Percentiles rank a stretch among this genome's conserved stretches.
Conservation (phyloP, 352 stramenopile species). For the Globisporangium takayamanum region DNA sequence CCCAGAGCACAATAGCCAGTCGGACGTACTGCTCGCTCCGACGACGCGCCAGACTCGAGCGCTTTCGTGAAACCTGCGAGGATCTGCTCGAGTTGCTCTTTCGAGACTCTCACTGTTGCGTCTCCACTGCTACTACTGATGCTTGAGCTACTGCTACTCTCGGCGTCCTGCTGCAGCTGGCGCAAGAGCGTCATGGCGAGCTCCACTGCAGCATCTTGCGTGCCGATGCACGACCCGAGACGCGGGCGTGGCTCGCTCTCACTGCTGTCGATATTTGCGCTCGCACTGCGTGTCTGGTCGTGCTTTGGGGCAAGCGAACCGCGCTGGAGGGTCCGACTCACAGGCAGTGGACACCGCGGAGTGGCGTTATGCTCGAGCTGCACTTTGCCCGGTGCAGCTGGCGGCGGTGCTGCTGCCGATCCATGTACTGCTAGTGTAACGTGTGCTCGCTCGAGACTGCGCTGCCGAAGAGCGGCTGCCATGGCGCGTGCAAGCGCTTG, state of each 20-base stretch:
- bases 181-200: slow-evolving; percentile 50
- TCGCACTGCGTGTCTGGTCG: background rate
- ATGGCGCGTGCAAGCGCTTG: slow-evolving; percentile 32
- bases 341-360: slow-evolving; percentile 7
- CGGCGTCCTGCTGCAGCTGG: slow-evolving; percentile 36
- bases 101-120: slow-evolving; percentile 28
- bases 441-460: background rate
- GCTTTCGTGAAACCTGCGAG: slow-evolving; percentile 50
- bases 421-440: background rate
- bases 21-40: slow-evolving; percentile 31
- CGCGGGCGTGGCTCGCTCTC: slow-evolving; percentile 4
- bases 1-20: background rate
- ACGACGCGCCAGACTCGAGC: slow-evolving; percentile 36
- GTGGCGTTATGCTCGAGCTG: background rate
- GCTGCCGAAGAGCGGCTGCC: slow-evolving; percentile 9
- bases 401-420: background rate
- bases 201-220: slow-evolving; percentile 39
- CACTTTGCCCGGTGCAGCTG: slow-evolving; percentile 3
- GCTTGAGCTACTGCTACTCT: too few species aligned
- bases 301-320: slow-evolving; percentile 7
- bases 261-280: background rate
- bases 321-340: slow-evolving; percentile 6
- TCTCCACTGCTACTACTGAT: background rate
- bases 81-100: slow-evolving; percentile 52
- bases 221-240: background rate